phyloP scores from a whole-genome alignment of 805 yeast species.

The Yamadazyma tumulicola region DNA sequence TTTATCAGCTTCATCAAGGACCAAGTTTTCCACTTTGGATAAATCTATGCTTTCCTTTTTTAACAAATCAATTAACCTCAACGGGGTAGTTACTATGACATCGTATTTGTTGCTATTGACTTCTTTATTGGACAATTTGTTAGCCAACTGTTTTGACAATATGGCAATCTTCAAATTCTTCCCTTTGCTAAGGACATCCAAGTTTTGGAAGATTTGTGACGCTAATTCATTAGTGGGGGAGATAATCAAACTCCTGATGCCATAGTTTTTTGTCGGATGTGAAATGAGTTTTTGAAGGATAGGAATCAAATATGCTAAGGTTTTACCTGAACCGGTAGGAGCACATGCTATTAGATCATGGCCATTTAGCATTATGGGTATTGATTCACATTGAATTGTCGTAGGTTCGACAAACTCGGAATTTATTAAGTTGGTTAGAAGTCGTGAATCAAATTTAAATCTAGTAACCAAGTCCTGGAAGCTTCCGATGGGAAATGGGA shows the following conservation, averaged over 20 bases:
- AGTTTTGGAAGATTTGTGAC: constrained; percentile 72
- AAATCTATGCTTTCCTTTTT: constrained; percentile 59
- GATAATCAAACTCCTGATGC: constrained; percentile 72
- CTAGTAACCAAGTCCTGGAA: constrained; percentile 76
- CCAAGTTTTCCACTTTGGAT: constrained; percentile 63
- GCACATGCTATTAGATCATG: constrained; percentile 91
- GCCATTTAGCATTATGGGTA: constrained; percentile 66
- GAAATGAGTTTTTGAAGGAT: constrained; percentile 51
- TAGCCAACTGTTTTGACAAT: constrained; percentile 67
- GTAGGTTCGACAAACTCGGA: constrained; percentile 84
- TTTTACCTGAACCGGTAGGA: constrained; percentile 98
- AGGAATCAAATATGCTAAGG: constrained; percentile 86
- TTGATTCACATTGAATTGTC: constrained; percentile 86
- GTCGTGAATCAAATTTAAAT: constrained; percentile 56
- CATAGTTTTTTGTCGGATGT: constrained; percentile 32
- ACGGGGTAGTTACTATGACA: constrained; percentile 81
- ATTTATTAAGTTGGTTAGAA: constrained; percentile 61
- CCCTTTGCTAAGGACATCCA: constrained; percentile 55
- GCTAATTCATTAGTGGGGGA: constrained; percentile 97
- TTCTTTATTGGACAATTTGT: constrained; percentile 60
- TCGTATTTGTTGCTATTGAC: constrained; percentile 66
- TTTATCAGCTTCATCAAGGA: constrained; percentile 95
- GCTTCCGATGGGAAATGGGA: constrained; percentile 88
- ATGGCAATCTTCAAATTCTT: constrained; percentile 58
- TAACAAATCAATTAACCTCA: constrained; percentile 78